These are phyloP conservation scores for Eucalyptus paniculata DNA, from an alignment of 345 rosid species.

Conservation along the genomic window DNA sequence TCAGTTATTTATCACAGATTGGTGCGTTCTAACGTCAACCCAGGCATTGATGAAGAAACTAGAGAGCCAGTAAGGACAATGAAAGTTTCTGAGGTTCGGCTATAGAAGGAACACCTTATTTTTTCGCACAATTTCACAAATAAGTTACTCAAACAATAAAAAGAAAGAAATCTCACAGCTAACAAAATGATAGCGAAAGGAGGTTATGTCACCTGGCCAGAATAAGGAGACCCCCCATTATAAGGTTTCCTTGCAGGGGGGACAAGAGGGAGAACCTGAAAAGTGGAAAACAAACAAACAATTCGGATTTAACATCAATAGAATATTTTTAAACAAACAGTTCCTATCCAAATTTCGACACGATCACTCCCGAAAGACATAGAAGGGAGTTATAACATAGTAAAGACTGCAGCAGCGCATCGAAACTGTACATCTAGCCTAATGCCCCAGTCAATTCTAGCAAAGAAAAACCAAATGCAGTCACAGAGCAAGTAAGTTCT, in stretches of 20 bases:
- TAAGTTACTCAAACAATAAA: neutral
- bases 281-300: neutral
- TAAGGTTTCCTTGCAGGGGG: constrained; percentile 61
- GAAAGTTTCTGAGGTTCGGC: neutral
- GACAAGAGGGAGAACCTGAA: constrained; percentile 93
- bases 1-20: neutral
- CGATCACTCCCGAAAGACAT: fast-evolving
- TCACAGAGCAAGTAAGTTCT: neutral
- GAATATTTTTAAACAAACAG: neutral
- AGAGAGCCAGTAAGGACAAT: neutral
- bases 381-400: fast-evolving
- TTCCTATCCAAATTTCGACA: neutral
- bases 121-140: neutral
- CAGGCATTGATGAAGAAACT: neutral
- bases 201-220: constrained; percentile 56
- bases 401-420: neutral
- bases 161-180: neutral
- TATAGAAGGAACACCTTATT: neutral
- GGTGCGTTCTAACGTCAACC: neutral
- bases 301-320: neutral
- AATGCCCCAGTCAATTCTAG: neutral
- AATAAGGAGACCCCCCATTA: constrained; percentile 77
- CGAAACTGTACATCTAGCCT: neutral
- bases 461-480: neutral
- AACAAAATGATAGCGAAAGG: neutral